phyloP scores from a whole-genome alignment of 306 rosid genomes.

The Cicer yamashitae region DNA sequence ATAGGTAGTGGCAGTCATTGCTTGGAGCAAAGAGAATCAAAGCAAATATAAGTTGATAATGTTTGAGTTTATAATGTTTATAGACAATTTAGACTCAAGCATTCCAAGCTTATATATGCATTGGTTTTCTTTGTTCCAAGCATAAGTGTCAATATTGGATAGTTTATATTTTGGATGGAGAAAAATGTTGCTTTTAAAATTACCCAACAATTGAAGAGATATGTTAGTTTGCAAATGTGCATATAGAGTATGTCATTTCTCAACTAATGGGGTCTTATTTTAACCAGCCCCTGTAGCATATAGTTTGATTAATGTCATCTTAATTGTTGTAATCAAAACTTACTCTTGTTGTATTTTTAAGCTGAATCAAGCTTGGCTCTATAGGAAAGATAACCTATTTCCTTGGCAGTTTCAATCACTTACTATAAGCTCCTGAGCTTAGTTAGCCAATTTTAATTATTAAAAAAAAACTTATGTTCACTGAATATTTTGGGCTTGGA shows the following conservation, averaged over 20 bases:
- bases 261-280: constrained; percentile 44
- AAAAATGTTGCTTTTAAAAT: constrained; percentile 21
- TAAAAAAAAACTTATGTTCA: neutral
- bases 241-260: constrained; percentile 40
- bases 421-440: neutral
- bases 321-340: constrained; percentile 27
- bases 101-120: neutral
- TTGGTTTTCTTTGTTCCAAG: neutral
- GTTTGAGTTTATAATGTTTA: neutral
- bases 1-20: constrained; percentile 8
- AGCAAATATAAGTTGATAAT: neutral
- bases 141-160: neutral
- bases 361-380: neutral
- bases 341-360: neutral
- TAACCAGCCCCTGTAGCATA: constrained; percentile 42
- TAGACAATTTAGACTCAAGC: neutral
- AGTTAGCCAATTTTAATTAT: neutral
- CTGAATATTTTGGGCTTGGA: neutral
- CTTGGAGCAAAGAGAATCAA: neutral
- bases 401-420: neutral
- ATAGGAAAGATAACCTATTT: neutral
- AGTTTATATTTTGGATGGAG: constrained; percentile 25
- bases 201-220: constrained; percentile 24
- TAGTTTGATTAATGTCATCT: constrained; percentile 32
- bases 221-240: constrained; percentile 37